phyloP scores from a whole-genome alignment of 306 rosid species.

The Datisca glomerata region DNA sequence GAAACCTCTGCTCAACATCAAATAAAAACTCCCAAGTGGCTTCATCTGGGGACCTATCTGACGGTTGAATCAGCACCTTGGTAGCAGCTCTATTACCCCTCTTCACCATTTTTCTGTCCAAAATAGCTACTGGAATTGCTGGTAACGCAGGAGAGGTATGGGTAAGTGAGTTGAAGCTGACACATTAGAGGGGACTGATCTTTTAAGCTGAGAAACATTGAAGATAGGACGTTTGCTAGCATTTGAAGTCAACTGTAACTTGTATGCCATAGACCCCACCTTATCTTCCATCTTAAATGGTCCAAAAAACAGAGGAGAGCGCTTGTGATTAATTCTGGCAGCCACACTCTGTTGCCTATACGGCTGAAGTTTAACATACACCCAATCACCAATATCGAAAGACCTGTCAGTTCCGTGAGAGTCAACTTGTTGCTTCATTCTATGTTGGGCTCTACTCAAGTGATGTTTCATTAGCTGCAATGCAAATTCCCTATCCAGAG shows the following conservation, averaged over 20 bases:
- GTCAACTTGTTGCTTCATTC: too few relatives aligned
- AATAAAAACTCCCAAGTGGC: not conserved
- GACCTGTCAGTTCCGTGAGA: too few relatives aligned
- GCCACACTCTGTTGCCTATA: not conserved
- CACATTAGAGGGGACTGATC: not conserved
- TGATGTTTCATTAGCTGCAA: too few relatives aligned
- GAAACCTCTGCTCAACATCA: not conserved
- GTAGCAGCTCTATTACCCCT: not conserved
- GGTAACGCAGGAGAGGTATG: not conserved
- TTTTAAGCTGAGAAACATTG: not conserved
- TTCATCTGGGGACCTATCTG: not conserved
- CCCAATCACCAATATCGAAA: too few relatives aligned
- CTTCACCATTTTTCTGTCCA: not conserved
- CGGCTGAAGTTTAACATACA: not conserved
- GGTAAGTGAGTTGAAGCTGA: not conserved
- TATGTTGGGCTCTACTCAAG: too few relatives aligned
- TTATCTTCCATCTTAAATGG: not conserved
- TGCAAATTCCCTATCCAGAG: too few relatives aligned
- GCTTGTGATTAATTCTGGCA: too few relatives aligned
- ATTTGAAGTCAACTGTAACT: not conserved
- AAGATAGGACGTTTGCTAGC: not conserved
- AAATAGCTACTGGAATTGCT: not conserved
- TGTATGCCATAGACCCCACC: not conserved
- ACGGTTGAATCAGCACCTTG: not conserved
- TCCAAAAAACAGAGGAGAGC: too few relatives aligned